A percentile compares a stretch with the other conserved stretches of the same genome.
Evolutionary conservation across 345 rosid species (phyloP).

Genomic region (Pugionium dolabratum): DNA sequence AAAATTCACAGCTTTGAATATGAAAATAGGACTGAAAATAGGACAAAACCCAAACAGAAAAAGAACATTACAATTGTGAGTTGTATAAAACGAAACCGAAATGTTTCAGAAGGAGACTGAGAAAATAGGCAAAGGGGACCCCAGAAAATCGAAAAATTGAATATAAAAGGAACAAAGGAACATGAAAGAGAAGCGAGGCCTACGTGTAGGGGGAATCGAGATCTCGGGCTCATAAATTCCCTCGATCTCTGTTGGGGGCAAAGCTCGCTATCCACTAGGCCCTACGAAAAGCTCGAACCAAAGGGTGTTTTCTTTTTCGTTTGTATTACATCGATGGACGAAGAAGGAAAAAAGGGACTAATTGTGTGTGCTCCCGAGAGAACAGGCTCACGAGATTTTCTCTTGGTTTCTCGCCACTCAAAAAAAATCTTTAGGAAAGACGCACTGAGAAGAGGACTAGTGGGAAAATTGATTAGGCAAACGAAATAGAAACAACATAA

Average conservation of each 20-base stretch:
- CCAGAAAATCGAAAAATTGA: constrained; percentile 31
- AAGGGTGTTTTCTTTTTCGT: too few species aligned
- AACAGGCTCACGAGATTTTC: constrained; percentile 39
- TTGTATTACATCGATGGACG: constrained; percentile 27
- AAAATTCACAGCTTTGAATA: too few species aligned
- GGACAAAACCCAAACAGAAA: not conserved
- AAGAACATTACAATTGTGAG: too few species aligned
- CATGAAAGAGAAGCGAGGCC: constrained; percentile 30
- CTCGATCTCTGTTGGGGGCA: constrained; percentile 39
- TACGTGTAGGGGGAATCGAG: constrained; percentile 56
- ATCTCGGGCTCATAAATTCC: constrained; percentile 84
- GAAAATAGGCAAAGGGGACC: constrained; percentile 12
- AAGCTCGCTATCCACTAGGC: constrained; percentile 34
- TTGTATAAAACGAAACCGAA: constrained; percentile 6
- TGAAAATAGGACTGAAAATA: too few species aligned
- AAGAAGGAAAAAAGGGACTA: not conserved
- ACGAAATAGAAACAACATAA: too few species aligned
- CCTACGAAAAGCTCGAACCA: constrained; percentile 22
- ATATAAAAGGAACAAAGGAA: constrained; percentile 31
- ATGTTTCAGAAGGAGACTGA: not conserved
- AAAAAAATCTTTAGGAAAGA: not conserved
- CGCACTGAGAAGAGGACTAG: not conserved
- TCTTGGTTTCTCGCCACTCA: constrained; percentile 37
- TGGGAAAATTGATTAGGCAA: not conserved
- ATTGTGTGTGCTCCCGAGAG: constrained; percentile 27